phyloP scores from a whole-genome alignment of 2,329 filamentous ascomycete species.

The Fusarium pseudocircinatum region DNA sequence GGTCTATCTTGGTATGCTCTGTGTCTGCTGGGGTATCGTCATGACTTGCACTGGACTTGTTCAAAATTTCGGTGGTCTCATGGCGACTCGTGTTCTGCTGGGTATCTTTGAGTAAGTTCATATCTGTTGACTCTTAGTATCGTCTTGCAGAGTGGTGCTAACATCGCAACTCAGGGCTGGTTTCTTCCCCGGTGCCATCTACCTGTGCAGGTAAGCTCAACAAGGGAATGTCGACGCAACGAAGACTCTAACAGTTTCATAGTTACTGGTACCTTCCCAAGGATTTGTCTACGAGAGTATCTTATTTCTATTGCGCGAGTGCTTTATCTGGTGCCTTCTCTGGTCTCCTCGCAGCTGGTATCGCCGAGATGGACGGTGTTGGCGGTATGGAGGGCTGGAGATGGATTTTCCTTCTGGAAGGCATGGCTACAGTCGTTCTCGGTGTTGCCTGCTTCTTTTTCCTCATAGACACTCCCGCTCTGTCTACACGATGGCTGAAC shows the following conservation, averaged over 20 bases:
- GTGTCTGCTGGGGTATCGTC: constrained; percentile 67
- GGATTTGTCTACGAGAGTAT: constrained; percentile 61
- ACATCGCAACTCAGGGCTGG: constrained; percentile 56
- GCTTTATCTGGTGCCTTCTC: constrained; percentile 79
- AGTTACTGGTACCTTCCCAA: constrained; percentile 79
- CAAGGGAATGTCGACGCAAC: not conserved
- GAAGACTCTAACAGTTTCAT: not conserved
- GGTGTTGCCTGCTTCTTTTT: constrained; percentile 55
- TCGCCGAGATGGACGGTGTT: constrained; percentile 71
- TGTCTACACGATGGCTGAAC: constrained; percentile 48
- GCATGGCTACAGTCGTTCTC: constrained; percentile 48
- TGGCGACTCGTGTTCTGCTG: constrained; percentile 71
- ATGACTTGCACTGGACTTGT: constrained; percentile 73
- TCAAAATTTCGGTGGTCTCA: constrained; percentile 65
- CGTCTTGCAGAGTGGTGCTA: no score
- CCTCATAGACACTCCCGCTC: constrained; percentile 53
- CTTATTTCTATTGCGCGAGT: constrained; percentile 82
- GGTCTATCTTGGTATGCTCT: constrained; percentile 34
- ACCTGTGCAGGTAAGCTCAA: constrained; percentile 64
- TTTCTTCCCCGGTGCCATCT: constrained; percentile 76
- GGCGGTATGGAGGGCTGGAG: constrained; percentile 53
- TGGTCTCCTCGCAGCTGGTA: constrained; percentile 73
- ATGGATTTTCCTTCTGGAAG: constrained; percentile 44
- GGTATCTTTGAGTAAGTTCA: constrained; percentile 66
- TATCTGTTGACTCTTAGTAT: no score